Evolutionary conservation across 1,284 basidiomycete species (phyloP).

Genomic region (Hemileia vastatrix): DNA sequence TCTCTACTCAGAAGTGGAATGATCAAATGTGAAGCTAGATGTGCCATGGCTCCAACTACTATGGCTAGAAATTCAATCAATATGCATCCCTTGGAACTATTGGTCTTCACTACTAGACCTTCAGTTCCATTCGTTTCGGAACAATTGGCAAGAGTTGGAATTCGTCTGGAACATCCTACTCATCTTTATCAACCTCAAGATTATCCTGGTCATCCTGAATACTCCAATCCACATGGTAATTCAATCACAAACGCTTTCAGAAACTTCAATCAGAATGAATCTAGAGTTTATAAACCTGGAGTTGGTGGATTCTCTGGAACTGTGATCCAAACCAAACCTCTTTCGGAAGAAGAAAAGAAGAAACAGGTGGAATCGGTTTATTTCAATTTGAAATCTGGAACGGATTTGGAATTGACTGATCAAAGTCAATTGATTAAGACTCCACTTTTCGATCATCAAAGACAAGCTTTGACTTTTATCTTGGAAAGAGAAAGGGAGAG

Average conservation of each 20-base stretch:
- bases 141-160: slow-evolving; percentile 21
- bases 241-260: background rate
- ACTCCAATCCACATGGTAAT: slow-evolving; percentile 26
- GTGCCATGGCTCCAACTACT: slow-evolving; percentile 23
- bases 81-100: slow-evolving; percentile 32
- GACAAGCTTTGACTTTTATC: slow-evolving; percentile 91
- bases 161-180: slow-evolving; percentile 30
- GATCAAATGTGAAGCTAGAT: slow-evolving; percentile 33
- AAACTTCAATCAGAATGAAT: background rate
- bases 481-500: slow-evolving; percentile 86
- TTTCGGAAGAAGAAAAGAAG: too few relatives aligned
- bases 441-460: slow-evolving; percentile 86
- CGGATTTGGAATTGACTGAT: slow-evolving; percentile 73
- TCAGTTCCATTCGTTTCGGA: slow-evolving; percentile 27
- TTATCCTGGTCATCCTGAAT: slow-evolving; percentile 30
- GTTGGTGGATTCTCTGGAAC: too few relatives aligned
- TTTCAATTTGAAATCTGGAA: slow-evolving; percentile 70
- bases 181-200: slow-evolving; percentile 27
- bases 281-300: background rate
- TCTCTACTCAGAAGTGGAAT: slow-evolving; percentile 26
- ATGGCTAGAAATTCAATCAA: background rate
- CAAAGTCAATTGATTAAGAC: slow-evolving; percentile 80
- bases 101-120: slow-evolving; percentile 30
- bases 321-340: too few relatives aligned
- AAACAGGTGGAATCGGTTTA: slow-evolving; percentile 91